phyloP scores from a whole-genome alignment of 352 stramenopile genomes.

The Peronospora destructor region DNA sequence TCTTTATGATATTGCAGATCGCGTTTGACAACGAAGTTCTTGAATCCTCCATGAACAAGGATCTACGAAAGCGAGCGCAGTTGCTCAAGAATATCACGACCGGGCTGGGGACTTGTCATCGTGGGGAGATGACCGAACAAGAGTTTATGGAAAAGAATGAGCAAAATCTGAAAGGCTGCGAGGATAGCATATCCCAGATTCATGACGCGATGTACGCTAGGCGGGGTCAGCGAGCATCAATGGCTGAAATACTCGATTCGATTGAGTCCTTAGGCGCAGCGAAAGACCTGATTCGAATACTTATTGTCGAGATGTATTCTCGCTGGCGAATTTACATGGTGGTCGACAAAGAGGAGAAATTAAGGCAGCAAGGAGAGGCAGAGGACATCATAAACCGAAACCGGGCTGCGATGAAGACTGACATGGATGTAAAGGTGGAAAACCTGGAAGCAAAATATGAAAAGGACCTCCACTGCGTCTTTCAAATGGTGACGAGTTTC shows the following conservation, averaged over 20 bases:
- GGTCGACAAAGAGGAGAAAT: constrained; percentile 23
- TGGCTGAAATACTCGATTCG: constrained; percentile 34
- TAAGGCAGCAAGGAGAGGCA: constrained; percentile 12
- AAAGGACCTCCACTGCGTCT: constrained; percentile 25
- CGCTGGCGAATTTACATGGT: constrained; percentile 41
- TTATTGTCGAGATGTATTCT: constrained; percentile 49
- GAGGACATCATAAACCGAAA: constrained; percentile 9
- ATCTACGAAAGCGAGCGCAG: constrained; percentile 41
- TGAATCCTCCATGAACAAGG: constrained; percentile 38
- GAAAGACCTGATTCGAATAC: constrained; percentile 40
- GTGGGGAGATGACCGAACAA: constrained; percentile 35
- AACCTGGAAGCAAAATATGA: constrained; percentile 28
- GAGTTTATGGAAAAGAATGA: constrained; percentile 53
- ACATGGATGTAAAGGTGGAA: constrained; percentile 26
- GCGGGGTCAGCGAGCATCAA: constrained; percentile 18
- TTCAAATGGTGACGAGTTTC: constrained; percentile 36
- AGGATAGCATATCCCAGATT: constrained; percentile 57
- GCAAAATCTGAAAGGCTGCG: constrained; percentile 41
- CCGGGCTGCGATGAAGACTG: constrained; percentile 13
- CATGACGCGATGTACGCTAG: constrained; percentile 31
- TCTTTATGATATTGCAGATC: constrained; percentile 21
- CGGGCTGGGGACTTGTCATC: constrained; percentile 25
- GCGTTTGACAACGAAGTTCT: constrained; percentile 53
- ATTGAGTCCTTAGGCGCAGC: constrained; percentile 39
- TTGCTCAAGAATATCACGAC: constrained; percentile 44